A percentile compares a stretch with the other conserved stretches of the same genome.
phyloP scores from a whole-genome alignment of 2,329 filamentous ascomycete species.

The Diatrype stigma region DNA sequence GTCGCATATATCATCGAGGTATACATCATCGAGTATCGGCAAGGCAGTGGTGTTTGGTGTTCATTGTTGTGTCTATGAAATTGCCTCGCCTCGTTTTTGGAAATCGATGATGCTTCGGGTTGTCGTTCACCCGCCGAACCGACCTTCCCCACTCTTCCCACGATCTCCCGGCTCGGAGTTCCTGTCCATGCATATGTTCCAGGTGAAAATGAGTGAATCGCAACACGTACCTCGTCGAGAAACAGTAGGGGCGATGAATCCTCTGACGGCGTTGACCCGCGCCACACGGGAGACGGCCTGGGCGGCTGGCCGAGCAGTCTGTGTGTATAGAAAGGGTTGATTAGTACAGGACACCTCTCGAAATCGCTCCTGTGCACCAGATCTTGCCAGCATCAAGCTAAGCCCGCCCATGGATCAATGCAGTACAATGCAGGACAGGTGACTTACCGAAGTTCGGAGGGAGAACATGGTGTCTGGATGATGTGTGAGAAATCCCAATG shows the following conservation, averaged over 20 bases:
- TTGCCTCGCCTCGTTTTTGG: not conserved
- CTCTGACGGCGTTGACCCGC: constrained; percentile 44
- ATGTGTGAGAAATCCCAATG: constrained; percentile 49
- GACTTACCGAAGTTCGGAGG: constrained; percentile 54
- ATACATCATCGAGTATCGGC: too few species aligned
- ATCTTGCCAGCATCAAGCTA: constrained; percentile 4
- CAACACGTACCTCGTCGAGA: constrained; percentile 55
- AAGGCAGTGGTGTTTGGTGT: not conserved
- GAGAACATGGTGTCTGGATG: constrained; percentile 51
- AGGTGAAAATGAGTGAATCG: constrained; percentile 23
- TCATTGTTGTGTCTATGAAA: too few species aligned
- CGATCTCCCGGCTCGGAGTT: not conserved
- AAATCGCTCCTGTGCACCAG: not conserved
- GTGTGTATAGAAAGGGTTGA: too few species aligned
- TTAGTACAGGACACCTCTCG: too few species aligned
- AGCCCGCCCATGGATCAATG: too few species aligned
- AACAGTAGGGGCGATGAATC: constrained; percentile 58
- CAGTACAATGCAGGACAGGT: too few species aligned
- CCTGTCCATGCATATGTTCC: not conserved
- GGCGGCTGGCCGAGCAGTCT: constrained; percentile 48
- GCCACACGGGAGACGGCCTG: constrained; percentile 47
- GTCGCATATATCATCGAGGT: not conserved
- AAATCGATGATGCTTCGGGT: not conserved
- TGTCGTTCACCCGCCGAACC: not conserved
- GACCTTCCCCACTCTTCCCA: not conserved